These are phyloP conservation scores for Potentilla sterilis DNA, from an alignment of 306 rosid species.

Conservation along the genomic window DNA sequence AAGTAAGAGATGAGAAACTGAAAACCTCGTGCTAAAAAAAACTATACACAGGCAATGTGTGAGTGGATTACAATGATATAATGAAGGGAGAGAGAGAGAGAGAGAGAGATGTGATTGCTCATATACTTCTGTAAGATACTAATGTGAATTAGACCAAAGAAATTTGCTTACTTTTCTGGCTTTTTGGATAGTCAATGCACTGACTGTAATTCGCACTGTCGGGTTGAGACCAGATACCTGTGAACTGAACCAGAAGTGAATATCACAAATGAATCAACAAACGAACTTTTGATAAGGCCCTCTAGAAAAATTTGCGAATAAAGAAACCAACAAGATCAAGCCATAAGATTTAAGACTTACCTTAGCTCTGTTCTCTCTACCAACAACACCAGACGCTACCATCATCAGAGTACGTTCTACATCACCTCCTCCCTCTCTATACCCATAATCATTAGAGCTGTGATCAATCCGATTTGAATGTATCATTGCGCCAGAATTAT, in stretches of 20 bases:
- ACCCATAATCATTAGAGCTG: conserved; percentile 40
- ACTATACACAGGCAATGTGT: not conserved
- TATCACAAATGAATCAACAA: conserved; percentile 24
- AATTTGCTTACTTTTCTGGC: conserved; percentile 61
- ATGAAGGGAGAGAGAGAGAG: conserved; percentile 14
- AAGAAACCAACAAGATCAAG: not conserved
- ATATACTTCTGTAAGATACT: conserved; percentile 39
- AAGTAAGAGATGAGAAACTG: conserved; percentile 18
- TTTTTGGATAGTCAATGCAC: conserved; percentile 57
- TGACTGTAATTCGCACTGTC: conserved; percentile 68
- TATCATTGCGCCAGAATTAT: conserved; percentile 40
- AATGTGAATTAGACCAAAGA: conserved; percentile 33
- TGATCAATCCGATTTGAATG: conserved; percentile 40
- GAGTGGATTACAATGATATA: not conserved
- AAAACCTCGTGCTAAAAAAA: conserved; percentile 27
- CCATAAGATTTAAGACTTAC: conserved; percentile 47
- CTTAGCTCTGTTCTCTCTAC: conserved; percentile 42
- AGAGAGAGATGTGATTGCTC: not conserved
- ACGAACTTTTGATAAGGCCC: conserved; percentile 4
- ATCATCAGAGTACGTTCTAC: conserved; percentile 64
- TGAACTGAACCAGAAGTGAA: conserved; percentile 57
- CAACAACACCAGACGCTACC: conserved; percentile 44
- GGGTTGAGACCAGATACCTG: conserved; percentile 68
- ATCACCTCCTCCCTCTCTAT: conserved; percentile 53
- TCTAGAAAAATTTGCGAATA: not conserved